Evolutionary conservation across 208 protist species (phyloP), one percentile per base, ranked within the genome.

Genomic region (Vickermania ingenoplastis): DNA sequence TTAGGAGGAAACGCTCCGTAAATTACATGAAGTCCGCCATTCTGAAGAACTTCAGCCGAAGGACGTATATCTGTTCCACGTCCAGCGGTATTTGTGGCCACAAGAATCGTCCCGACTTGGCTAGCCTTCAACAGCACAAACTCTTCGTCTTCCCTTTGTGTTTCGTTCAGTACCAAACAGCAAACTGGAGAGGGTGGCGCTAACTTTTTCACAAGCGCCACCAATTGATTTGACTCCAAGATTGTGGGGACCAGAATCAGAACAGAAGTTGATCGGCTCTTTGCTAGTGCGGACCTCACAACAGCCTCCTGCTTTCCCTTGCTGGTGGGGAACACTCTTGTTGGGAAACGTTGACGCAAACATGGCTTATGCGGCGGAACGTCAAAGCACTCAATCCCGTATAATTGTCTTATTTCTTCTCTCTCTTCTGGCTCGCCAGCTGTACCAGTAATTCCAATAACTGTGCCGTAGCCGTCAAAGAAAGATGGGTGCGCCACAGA

Each of bases 51-150:
- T 41, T 48, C 57, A 28, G 11, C 14, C 4, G 57, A 61, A 13
- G 57, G 57, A 3, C 31, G 27, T 24, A 61, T 53, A n/a, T 61
- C 57, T 5, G 57, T 61, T 45, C 57, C 57, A 5, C 57, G 17
- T n/a, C 57, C 57, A 3, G 57, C 57, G 24, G 7, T 61, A 22
- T 61, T 61, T 17, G 57, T 61, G 13, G 57, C 57, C 27, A 61
- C 57, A 3, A 61, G 21, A 24, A 61, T 52, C 57, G 57, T 61
- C 21, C 57, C 36, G 22, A 29, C 23, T n/a, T 13, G 25, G 14
- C 36, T 45, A 17, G 36, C 36, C 17, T 45, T 45, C 36, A 45
- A 17, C 36, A 45, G 36, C 11, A 45, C 36, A 45, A 45, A 45
- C 36, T 45, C 36, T 17, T 45, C 36, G 17, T 45, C 36, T 45